Evolutionary conservation across 495 filamentous ascomycete genomes (phyloP).

Genomic region (Hypoxylon subgilvum): DNA sequence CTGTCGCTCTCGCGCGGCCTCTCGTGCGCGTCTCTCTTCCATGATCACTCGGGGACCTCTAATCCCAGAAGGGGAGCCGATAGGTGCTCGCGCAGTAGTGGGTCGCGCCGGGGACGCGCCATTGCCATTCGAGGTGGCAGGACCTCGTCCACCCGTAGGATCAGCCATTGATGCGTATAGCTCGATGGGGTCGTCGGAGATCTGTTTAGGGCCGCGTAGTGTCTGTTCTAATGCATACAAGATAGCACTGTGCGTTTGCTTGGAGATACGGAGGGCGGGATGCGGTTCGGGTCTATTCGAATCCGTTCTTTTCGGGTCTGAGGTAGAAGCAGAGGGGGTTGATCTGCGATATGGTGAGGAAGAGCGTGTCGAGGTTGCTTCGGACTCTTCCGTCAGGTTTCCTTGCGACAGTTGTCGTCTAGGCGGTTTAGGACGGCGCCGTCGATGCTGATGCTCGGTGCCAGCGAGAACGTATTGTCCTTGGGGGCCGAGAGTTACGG

Average conservation of each 20-base stretch:
- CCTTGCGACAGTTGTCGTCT: constrained; percentile 53
- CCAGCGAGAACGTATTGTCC: constrained; percentile 36
- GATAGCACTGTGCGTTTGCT: constrained; percentile 68
- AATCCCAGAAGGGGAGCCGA: constrained; percentile 58
- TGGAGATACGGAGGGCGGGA: constrained; percentile 50
- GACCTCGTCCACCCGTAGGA: constrained; percentile 63
- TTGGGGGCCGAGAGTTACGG: constrained; percentile 37
- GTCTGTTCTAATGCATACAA: constrained; percentile 91
- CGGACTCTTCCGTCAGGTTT: constrained; percentile 49
- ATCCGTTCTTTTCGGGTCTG: too few species aligned
- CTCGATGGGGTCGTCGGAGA: constrained; percentile 84
- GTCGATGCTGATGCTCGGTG: constrained; percentile 24
- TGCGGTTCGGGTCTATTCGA: constrained; percentile 40
- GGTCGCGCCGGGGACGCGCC: constrained; percentile 51
- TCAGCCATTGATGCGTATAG: constrained; percentile 95
- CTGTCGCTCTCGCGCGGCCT: constrained; percentile 59
- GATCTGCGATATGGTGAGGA: constrained; percentile 35
- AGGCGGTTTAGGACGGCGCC: constrained; percentile 29
- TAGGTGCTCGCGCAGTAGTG: constrained; percentile 51
- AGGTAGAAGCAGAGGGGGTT: constrained; percentile 23
- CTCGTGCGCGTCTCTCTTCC: constrained; percentile 70
- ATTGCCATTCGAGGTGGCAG: constrained; percentile 57
- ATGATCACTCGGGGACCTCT: constrained; percentile 74
- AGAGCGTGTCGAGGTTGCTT: constrained; percentile 42
- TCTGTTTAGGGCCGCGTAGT: constrained; percentile 78